Percentiles rank a stretch among this genome's conserved stretches.
phyloP scores from a whole-genome alignment of 805 yeast species.

The Suhomyces sp. region DNA sequence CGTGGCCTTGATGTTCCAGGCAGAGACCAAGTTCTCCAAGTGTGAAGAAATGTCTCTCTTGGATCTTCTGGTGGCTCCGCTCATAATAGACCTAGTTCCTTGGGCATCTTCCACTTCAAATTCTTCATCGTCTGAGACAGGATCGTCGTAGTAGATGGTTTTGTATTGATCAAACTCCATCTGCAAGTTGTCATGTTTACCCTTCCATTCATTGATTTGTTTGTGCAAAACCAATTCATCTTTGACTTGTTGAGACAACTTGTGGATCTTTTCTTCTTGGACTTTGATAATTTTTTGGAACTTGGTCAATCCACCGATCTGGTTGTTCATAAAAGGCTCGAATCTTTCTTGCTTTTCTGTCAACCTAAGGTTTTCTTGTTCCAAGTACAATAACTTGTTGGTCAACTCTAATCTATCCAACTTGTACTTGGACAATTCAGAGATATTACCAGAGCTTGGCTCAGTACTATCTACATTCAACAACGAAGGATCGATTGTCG shows the following conservation, averaged over 20 bases:
- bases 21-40: conserved; percentile 32
- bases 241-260: conserved; percentile 39
- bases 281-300: conserved; percentile 53
- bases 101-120: conserved; percentile 8
- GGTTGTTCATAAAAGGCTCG: conserved; percentile 52
- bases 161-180: conserved; percentile 44
- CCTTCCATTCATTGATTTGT: conserved; percentile 47
- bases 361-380: conserved; percentile 44
- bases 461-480: conserved; percentile 16
- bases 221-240: conserved; percentile 44
- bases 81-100: conserved; percentile 21
- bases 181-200: conserved; percentile 42
- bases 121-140: conserved; percentile 26
- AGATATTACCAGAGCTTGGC: conserved; percentile 3
- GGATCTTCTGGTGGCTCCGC: conserved; percentile 22
- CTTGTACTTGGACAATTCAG: conserved; percentile 38
- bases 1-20: conserved; percentile 26
- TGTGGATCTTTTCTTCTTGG: conserved; percentile 48
- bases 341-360: conserved; percentile 42
- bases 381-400: conserved; percentile 43
- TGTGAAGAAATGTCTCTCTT: conserved; percentile 32
- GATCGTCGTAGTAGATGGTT: conserved; percentile 32
- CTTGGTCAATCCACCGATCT: conserved; percentile 49
- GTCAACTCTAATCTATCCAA: conserved; percentile 43
- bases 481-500: conserved; percentile 23